Conservation (phyloP, 108 stramenopile genomes). For the Conticribra weissflogii region DNA sequence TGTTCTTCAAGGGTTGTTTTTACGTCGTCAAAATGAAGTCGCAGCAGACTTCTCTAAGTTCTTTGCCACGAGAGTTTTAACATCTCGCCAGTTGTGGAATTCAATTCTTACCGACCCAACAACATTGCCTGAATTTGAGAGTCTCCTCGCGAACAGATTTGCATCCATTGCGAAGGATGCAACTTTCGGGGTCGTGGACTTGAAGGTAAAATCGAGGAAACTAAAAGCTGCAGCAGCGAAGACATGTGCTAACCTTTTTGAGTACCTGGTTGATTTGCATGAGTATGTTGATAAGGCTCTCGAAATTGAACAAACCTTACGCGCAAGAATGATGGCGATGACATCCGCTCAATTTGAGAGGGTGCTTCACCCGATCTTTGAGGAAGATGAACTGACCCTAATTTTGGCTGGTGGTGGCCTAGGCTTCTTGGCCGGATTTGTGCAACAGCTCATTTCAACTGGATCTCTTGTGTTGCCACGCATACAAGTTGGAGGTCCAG, state of each 20-base stretch:
- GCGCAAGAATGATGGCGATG: conserved; percentile 61
- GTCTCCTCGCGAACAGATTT: conserved; percentile 42
- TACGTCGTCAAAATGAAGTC: conserved; percentile 63
- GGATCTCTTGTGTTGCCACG: conserved; percentile 37
- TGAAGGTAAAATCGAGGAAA: conserved; percentile 36
- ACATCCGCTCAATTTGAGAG: conserved; percentile 69
- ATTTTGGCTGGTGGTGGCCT: conserved; percentile 77
- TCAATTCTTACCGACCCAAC: conserved; percentile 56
- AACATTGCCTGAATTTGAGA: conserved; percentile 50
- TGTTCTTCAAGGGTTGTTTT: conserved; percentile 67
- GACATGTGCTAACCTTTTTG: conserved; percentile 37
- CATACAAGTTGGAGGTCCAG: conserved; percentile 31
- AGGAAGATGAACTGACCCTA: conserved; percentile 83
- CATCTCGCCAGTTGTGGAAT: conserved; percentile 53
- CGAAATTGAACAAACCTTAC: conserved; percentile 65
- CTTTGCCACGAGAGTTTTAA: conserved; percentile 52
- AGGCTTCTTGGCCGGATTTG: conserved; percentile 67
- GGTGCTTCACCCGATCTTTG: conserved; percentile 81
- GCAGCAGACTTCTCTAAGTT: conserved; percentile 55
- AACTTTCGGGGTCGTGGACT: conserved; percentile 37
- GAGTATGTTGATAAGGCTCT: conserved; percentile 63
- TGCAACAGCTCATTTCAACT: conserved; percentile 56
- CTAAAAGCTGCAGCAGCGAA: conserved; percentile 49
- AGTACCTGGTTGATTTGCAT: conserved; percentile 51
- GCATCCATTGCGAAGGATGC: conserved; percentile 33